phyloP scores from a whole-genome alignment of 305 asterid genomes.

The Fraxinus albicans region DNA sequence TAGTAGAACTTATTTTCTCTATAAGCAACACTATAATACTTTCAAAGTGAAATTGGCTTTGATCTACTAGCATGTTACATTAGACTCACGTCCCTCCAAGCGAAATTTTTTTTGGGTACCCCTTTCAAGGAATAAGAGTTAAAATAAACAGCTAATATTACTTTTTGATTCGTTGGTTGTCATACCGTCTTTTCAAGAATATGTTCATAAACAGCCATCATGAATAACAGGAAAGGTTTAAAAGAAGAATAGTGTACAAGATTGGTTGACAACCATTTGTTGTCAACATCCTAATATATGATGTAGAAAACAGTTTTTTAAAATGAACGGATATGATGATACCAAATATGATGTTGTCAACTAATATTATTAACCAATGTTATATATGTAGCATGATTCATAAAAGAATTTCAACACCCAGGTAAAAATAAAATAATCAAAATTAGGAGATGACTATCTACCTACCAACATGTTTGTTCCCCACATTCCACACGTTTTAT shows the following conservation, averaged over 20 bases:
- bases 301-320: no score
- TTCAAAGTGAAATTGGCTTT: no score
- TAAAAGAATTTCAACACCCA: background rate
- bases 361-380: no score
- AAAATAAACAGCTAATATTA: background rate
- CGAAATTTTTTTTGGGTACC: no score
- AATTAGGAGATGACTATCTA: background rate
- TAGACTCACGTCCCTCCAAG: background rate
- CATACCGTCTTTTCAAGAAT: background rate
- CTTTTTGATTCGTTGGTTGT: background rate
- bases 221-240: background rate
- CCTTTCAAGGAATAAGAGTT: no score
- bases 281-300: no score
- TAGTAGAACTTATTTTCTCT: background rate
- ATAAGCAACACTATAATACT: background rate
- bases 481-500: background rate
- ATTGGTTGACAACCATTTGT: no score
- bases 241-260: background rate
- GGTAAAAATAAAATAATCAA: background rate
- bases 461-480: conserved; percentile 7
- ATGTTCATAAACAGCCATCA: background rate
- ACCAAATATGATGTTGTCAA: no score
- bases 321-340: no score
- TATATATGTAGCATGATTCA: no score
- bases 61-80: background rate